phyloP scores from a whole-genome alignment of 345 rosid genomes.

The Nasturtium officinale region DNA sequence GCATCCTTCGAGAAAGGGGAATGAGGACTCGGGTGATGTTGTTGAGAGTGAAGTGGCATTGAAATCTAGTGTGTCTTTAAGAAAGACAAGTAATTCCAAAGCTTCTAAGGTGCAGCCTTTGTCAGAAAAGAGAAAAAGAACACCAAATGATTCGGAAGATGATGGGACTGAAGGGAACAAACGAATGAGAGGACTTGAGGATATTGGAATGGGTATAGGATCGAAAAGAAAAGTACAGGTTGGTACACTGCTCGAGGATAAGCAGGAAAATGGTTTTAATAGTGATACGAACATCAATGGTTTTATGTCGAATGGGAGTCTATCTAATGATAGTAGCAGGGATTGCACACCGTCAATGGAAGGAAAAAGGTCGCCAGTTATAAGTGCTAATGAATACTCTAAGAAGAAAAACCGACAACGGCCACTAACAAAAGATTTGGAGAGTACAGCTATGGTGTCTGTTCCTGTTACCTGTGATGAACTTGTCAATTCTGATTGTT shows the following conservation, averaged over 20 bases:
- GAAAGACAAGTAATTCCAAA: constrained; percentile 51
- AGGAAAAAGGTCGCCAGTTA: constrained; percentile 64
- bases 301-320: constrained; percentile 57
- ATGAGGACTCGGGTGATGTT: constrained; percentile 47
- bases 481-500: constrained; percentile 59
- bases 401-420: constrained; percentile 72
- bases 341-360: constrained; percentile 49
- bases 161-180: constrained; percentile 83
- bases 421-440: constrained; percentile 77
- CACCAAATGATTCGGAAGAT: constrained; percentile 93
- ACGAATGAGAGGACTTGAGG: constrained; percentile 97
- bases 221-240: constrained; percentile 48
- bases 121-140: constrained; percentile 69
- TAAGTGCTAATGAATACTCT: constrained; percentile 57
- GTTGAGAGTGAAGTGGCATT: constrained; percentile 50
- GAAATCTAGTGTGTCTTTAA: constrained; percentile 56
- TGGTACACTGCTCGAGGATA: constrained; percentile 41
- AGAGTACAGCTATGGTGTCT: constrained; percentile 73
- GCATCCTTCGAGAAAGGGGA: constrained; percentile 55
- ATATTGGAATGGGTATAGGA: constrained; percentile 68
- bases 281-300: constrained; percentile 53
- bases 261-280: constrained; percentile 47
- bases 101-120: constrained; percentile 55
- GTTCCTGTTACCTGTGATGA: constrained; percentile 69
- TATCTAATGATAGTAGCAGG: constrained; percentile 53